These are phyloP conservation scores for Rhizoclosmatium globosum DNA, from an alignment of 192 early-diverging fungal genomes.

Conservation along the genomic window DNA sequence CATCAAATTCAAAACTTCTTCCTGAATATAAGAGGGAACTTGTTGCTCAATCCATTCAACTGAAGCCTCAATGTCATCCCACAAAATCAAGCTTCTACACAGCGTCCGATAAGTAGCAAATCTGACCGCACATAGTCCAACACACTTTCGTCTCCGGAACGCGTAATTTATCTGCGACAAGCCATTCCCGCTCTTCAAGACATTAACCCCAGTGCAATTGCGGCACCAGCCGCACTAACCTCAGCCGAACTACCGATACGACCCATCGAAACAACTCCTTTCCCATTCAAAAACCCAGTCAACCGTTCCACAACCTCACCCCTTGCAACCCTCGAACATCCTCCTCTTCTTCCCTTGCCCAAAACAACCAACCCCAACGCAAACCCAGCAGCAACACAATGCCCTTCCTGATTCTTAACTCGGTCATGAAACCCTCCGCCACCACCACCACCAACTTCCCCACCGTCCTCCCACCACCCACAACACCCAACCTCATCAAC, in stretches of 20 bases:
- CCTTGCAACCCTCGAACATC: slow-evolving; percentile 21
- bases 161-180: slow-evolving; percentile 70
- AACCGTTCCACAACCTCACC: slow-evolving; percentile 38
- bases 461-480: slow-evolving; percentile 36
- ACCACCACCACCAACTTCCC: slow-evolving; percentile 11
- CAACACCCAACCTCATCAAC: slow-evolving; percentile 68
- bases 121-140: slow-evolving; percentile 79
- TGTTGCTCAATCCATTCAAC: slow-evolving; percentile 70
- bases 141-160: slow-evolving; percentile 61
- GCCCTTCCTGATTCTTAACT: slow-evolving; percentile 38
- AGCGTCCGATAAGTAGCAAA: slow-evolving; percentile 74
- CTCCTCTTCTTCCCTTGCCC: slow-evolving; percentile 64
- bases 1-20: slow-evolving; percentile 19
- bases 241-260: slow-evolving; percentile 48
- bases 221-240: slow-evolving; percentile 67
- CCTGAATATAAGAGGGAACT: slow-evolving; percentile 67
- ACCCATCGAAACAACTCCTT: neutral
- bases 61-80: slow-evolving; percentile 70
- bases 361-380: slow-evolving; percentile 84
- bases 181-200: slow-evolving; percentile 81
- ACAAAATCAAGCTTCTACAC: slow-evolving; percentile 78
- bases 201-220: slow-evolving; percentile 84
- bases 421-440: neutral
- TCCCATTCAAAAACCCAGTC: slow-evolving; percentile 31
- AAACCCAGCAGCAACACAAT: slow-evolving; percentile 68